A percentile compares a stretch with the other conserved stretches of the same genome.
These are phyloP conservation scores for Scytalidium lignicola DNA, from an alignment of 2,329 filamentous ascomycete genomes.

Conservation along the genomic window DNA sequence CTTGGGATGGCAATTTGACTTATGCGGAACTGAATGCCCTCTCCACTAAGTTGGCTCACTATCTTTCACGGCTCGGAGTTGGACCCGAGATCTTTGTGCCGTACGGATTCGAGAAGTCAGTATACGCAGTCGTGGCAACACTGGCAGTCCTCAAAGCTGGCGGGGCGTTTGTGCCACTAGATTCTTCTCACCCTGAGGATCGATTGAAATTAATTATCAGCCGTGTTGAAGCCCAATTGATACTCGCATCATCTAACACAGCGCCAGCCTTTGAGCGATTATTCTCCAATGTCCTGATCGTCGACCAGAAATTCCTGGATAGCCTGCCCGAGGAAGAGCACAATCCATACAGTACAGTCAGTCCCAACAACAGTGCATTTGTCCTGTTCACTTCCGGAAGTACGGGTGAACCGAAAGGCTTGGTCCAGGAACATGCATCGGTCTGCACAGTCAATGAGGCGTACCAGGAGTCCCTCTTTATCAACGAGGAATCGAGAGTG, in stretches of 20 bases:
- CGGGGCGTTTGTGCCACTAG: constrained; percentile 21
- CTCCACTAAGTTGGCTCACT: constrained; percentile 10
- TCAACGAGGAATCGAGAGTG: background rate
- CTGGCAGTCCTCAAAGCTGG: constrained; percentile 20
- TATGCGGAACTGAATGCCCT: constrained; percentile 18
- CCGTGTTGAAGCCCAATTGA: background rate
- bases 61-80: constrained; percentile 10
- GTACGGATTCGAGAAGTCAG: constrained; percentile 19
- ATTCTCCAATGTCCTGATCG: background rate
- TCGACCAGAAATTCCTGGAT: background rate
- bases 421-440: constrained; percentile 1
- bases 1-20: constrained; percentile 16
- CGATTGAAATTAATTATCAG: constrained; percentile 6
- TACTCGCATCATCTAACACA: background rate
- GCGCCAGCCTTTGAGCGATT: too few relatives aligned
- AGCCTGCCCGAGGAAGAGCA: background rate
- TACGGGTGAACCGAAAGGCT: constrained; percentile 4
- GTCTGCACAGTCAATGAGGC: background rate
- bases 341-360: background rate
- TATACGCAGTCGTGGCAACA: constrained; percentile 14
- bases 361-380: background rate
- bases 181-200: constrained; percentile 18
- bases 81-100: constrained; percentile 10
- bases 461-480: too few relatives aligned
- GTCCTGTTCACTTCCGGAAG: background rate